Evolutionary conservation across 2,329 filamentous ascomycete species (phyloP), one percentile per base, ranked within the genome.

Genomic region (Phyllosticta ampelicida): DNA sequence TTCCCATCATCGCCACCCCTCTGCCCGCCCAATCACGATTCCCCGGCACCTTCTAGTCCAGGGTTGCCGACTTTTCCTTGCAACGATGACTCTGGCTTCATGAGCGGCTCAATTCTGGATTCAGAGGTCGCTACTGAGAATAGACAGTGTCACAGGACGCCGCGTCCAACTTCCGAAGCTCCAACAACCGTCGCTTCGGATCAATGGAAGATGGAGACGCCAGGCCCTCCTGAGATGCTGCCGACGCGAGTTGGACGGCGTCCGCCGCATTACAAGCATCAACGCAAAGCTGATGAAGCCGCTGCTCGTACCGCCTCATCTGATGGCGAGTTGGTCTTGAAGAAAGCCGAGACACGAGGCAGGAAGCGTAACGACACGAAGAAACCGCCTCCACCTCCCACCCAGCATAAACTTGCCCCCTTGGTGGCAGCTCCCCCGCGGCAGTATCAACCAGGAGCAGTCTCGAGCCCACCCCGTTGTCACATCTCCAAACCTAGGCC

Each of bases 1-100:
- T 89, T 97, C 64, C 87, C 87, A 1, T 97, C 94, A 0, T 97
- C 92, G 3, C 92, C 92, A 13, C 94, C 94, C 0, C 79, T 95
- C 1, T 84, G 90, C 62, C 62, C 66, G 8, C 65, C 65, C 49
- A 80, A 83, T 62, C 80, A 80, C 44, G 76, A 78, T 28, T 76
- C 78, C 23, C 85, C 86, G 4, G 82, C 83, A 26, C 83, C 86
- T 23, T 96, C 91, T 1, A 97, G 92, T 68, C 94, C 92, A 1
- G 74, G 79, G 20, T 70, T 85, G 23, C 83, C 85, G 55, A 79
- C 80, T 5, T 78, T 85, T 62, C 78, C 78, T 66, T 73, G 67
- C 65, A 74, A 65, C 23, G 75, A 75, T 18, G 89, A 95, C 68
- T 91, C 89, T 13, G 89, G 88, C 1, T 95, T 95, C 66, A 88